Percentiles rank a stretch among this genome's conserved stretches.
phyloP scores from a whole-genome alignment of 495 filamentous ascomycete species.

The Hypoxylon subgilvum region DNA sequence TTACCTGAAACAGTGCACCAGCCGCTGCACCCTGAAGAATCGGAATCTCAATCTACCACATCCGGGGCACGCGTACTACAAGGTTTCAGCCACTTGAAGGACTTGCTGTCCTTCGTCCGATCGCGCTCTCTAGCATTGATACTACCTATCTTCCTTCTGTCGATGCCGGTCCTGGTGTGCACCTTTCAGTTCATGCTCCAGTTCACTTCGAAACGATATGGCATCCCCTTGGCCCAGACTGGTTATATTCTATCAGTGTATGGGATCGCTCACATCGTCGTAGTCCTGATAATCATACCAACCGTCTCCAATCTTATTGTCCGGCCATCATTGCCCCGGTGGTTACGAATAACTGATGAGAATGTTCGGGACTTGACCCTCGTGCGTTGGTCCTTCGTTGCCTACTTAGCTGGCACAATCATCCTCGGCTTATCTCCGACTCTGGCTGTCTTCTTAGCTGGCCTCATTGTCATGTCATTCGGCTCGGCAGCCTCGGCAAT shows the following conservation, averaged over 20 bases:
- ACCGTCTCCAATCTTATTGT: conserved; percentile 22
- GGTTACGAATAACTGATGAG: conserved; percentile 31
- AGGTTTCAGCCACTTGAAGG: conserved; percentile 26
- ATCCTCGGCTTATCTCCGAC: conserved; percentile 36
- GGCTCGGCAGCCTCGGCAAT: conserved; percentile 36
- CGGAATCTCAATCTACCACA: not conserved
- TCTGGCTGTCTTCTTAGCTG: conserved; percentile 31
- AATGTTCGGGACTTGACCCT: conserved; percentile 33
- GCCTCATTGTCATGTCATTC: conserved; percentile 39
- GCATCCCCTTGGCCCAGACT: conserved; percentile 36
- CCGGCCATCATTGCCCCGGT: conserved; percentile 18
- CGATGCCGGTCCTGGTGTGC: conserved; percentile 28
- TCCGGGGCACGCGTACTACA: conserved; percentile 21
- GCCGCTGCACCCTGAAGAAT: not conserved
- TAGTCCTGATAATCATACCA: conserved; percentile 37
- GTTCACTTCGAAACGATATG: conserved; percentile 40
- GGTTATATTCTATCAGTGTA: conserved; percentile 42
- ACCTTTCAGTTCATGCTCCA: conserved; percentile 41
- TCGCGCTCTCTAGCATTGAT: conserved; percentile 32
- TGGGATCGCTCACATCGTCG: conserved; percentile 34
- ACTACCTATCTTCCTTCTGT: conserved; percentile 33
- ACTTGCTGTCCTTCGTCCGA: conserved; percentile 27
- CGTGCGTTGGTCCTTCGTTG: conserved; percentile 32
- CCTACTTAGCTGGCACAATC: conserved; percentile 28
- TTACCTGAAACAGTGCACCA: conserved; percentile 55